Evolutionary conservation across 805 yeast genomes (phyloP).

Genomic region (Danielia reshetovae): DNA sequence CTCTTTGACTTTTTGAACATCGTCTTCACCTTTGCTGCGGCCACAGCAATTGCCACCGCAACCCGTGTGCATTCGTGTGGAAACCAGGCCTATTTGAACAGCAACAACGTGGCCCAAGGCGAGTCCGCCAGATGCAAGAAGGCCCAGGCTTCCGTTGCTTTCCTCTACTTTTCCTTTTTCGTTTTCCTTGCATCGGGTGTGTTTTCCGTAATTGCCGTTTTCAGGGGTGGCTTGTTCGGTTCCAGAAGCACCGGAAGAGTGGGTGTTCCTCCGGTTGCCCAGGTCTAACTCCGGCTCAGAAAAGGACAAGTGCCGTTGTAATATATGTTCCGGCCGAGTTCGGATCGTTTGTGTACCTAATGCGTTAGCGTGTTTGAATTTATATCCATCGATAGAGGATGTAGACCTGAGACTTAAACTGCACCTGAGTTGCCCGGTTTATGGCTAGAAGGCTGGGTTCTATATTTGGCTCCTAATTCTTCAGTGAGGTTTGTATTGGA

Average conservation of each 20-base stretch:
- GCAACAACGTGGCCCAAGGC: constrained; percentile 73
- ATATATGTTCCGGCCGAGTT: neutral
- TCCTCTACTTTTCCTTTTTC: constrained; percentile 80
- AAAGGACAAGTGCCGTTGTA: constrained; percentile 3
- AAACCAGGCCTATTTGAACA: constrained; percentile 62
- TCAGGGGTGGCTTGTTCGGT: constrained; percentile 47
- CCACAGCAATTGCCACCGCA: constrained; percentile 89
- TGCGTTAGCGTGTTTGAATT: neutral
- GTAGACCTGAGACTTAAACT: neutral
- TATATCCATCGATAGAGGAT: neutral
- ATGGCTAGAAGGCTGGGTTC: no score
- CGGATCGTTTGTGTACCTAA: neutral
- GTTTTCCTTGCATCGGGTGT: constrained; percentile 64
- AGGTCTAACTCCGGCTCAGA: no score
- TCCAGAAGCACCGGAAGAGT: constrained; percentile 57
- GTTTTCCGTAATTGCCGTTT: constrained; percentile 54
- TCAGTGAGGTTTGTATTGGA: no score
- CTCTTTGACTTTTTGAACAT: constrained; percentile 80
- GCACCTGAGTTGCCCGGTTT: no score
- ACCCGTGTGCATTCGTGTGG: constrained; percentile 83
- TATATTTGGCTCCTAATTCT: no score
- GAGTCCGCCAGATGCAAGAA: constrained; percentile 85
- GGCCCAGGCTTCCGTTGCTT: constrained; percentile 81
- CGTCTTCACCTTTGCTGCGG: constrained; percentile 92
- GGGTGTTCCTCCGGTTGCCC: constrained; percentile 88